Percentiles rank a stretch among this genome's conserved stretches.
Evolutionary conservation across 2,329 filamentous ascomycete genomes (phyloP).

Genomic region (Pyrenochaeta sp.): DNA sequence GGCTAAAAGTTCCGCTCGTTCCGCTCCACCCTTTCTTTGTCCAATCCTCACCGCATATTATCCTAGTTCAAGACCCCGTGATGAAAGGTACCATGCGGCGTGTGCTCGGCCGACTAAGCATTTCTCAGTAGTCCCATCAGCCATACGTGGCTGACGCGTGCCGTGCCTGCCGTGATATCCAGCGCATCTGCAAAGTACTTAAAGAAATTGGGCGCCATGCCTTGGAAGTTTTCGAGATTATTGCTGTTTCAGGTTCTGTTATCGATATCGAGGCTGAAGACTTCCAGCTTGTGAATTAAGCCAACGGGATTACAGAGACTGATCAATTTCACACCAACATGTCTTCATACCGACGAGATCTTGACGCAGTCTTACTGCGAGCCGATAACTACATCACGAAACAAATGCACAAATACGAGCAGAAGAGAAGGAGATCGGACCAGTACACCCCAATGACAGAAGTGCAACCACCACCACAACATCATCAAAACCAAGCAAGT

Average conservation of each 20-base stretch:
- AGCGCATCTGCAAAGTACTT: neutral
- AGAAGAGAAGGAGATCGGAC: slow-evolving; percentile 15
- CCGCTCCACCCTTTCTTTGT: slow-evolving; percentile 12
- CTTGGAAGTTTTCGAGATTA: slow-evolving; percentile 4
- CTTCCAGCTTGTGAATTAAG: too few relatives aligned
- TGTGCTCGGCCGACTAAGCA: slow-evolving; percentile 17
- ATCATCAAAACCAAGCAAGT: slow-evolving; percentile 7
- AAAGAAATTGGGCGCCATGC: too few relatives aligned
- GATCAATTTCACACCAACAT: slow-evolving; percentile 8
- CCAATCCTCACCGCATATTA: slow-evolving; percentile 9
- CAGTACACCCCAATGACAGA: slow-evolving; percentile 9
- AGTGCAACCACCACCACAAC: slow-evolving; percentile 11
- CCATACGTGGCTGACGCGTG: slow-evolving; percentile 19
- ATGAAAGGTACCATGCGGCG: slow-evolving; percentile 13
- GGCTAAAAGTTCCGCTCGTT: slow-evolving; percentile 14
- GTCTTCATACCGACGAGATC: slow-evolving; percentile 6
- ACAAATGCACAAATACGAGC: slow-evolving; percentile 26
- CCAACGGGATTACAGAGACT: neutral
- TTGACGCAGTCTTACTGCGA: slow-evolving; percentile 22
- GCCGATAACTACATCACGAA: slow-evolving; percentile 24
- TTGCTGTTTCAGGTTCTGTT: too few relatives aligned
- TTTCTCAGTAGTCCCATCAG: slow-evolving; percentile 11
- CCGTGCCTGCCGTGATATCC: slow-evolving; percentile 16
- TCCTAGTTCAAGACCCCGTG: slow-evolving; percentile 6
- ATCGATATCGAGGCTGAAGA: too few relatives aligned